Conservation (phyloP, 1,139 yeast species). For the Hyphopichia khmerensis region DNA sequence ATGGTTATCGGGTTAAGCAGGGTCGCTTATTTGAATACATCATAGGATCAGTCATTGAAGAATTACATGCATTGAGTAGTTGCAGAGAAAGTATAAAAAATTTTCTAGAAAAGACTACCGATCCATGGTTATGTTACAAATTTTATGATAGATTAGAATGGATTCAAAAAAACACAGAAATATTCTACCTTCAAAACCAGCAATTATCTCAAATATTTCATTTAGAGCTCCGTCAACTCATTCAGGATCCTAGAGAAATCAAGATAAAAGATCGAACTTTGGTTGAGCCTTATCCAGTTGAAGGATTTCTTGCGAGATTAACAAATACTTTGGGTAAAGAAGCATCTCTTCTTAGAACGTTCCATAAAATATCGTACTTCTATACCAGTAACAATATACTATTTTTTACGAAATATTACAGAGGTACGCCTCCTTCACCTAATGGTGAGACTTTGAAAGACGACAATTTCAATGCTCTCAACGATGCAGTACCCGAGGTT, state of each 20-base stretch:
- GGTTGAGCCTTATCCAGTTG: constrained; percentile 65
- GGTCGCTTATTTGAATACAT: constrained; percentile 36
- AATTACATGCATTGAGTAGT: constrained; percentile 6
- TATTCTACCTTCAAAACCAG: constrained; percentile 35
- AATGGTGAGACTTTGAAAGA: constrained; percentile 25
- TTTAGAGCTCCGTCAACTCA: constrained; percentile 58
- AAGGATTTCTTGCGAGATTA: constrained; percentile 69
- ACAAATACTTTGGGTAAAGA: constrained; percentile 52
- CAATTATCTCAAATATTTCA: constrained; percentile 25
- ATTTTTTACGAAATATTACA: constrained; percentile 53
- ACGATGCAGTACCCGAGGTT: constrained; percentile 28
- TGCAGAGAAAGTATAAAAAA: background rate
- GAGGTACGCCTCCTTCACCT: constrained; percentile 64
- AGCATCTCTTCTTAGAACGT: constrained; percentile 39
- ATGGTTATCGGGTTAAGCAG: constrained; percentile 37
- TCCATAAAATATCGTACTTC: constrained; percentile 60
- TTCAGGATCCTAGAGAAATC: constrained; percentile 5
- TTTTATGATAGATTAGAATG: constrained; percentile 77
- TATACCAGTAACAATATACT: constrained; percentile 61
- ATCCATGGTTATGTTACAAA: constrained; percentile 57
- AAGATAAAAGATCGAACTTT: constrained; percentile 11
- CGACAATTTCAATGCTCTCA: constrained; percentile 15
- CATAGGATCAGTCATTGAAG: constrained; percentile 18
- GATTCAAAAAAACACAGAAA: constrained; percentile 55
- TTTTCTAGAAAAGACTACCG: constrained; percentile 14